Evolutionary conservation across 441 rosid species (phyloP).

Genomic region (Dalechampia spathulata): DNA sequence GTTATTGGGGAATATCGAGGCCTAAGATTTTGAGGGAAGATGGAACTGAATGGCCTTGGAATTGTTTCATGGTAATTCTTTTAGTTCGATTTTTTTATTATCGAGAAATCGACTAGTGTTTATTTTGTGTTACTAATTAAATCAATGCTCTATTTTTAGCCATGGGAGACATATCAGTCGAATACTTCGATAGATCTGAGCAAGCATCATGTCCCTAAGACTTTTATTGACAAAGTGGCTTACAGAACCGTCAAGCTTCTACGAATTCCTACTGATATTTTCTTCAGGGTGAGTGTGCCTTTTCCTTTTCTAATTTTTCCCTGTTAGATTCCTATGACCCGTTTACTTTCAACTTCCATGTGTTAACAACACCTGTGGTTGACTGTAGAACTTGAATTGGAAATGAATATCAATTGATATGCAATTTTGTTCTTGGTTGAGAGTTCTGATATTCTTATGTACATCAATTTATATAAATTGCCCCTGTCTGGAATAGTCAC

Average conservation of each 20-base stretch:
- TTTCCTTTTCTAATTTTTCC: neutral
- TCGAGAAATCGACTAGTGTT: neutral
- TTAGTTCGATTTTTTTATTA: neutral
- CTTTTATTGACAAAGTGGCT: constrained; percentile 51
- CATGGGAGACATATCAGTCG: constrained; percentile 60
- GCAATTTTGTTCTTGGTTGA: too few species aligned
- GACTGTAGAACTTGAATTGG: too few species aligned
- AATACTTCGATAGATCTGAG: constrained; percentile 54
- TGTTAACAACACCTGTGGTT: too few species aligned
- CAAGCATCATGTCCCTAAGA: constrained; percentile 63
- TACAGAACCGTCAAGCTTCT: constrained; percentile 56
- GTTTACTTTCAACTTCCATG: too few species aligned
- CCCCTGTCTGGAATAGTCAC: too few species aligned
- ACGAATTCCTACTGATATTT: constrained; percentile 56
- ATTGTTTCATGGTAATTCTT: constrained; percentile 49
- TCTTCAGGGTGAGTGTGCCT: constrained; percentile 45
- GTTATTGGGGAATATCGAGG: constrained; percentile 77
- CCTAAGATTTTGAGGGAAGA: constrained; percentile 51
- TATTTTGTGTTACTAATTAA: neutral
- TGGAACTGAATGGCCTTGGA: constrained; percentile 78
- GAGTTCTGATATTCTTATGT: too few species aligned
- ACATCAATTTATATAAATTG: too few species aligned
- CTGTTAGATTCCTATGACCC: neutral
- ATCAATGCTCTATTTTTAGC: constrained; percentile 27
- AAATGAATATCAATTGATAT: too few species aligned